phyloP scores from a whole-genome alignment of 2,329 filamentous ascomycete species.

The Aspergillus awamori region DNA sequence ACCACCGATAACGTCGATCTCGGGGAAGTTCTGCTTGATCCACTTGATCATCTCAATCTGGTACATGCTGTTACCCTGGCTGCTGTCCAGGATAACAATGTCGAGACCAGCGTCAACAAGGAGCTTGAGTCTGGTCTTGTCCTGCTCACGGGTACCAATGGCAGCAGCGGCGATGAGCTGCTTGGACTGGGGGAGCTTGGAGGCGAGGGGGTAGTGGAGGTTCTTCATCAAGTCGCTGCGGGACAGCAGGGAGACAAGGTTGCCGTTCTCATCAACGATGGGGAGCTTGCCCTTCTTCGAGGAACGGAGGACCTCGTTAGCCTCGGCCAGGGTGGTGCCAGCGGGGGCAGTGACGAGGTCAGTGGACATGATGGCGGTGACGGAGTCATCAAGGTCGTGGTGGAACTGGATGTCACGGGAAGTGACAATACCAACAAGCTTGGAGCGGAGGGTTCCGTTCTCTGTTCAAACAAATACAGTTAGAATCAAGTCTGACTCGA shows the following conservation, averaged over 20 bases:
- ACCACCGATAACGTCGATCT: conserved; percentile 92
- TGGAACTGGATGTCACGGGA: conserved; percentile 98
- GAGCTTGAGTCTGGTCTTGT: conserved; percentile 81
- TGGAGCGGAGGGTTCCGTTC: conserved; percentile 87
- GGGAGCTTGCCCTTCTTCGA: conserved; percentile 99
- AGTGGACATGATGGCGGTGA: conserved; percentile 92
- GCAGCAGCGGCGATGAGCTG: conserved; percentile 94
- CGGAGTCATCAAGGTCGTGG: conserved; percentile 68
- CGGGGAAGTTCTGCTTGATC: conserved; percentile 83
- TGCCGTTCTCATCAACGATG: conserved; percentile 80
- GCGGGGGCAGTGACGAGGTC: conserved; percentile 85
- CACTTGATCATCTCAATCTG: conserved; percentile 98
- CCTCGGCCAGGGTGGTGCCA: conserved; percentile 82
- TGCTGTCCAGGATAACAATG: conserved; percentile 92
- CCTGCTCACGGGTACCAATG: conserved; percentile 91
- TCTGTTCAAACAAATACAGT: conserved; percentile 58
- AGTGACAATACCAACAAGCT: conserved; percentile 95
- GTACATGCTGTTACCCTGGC: conserved; percentile 98
- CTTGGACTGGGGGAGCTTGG: conserved; percentile 95
- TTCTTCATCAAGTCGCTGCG: conserved; percentile 98
- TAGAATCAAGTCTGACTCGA: conserved; percentile 18
- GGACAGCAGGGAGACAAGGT: conserved; percentile 88
- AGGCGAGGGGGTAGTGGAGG: conserved; percentile 92
- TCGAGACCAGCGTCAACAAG: conserved; percentile 94
- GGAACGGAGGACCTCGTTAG: conserved; percentile 88